Evolutionary conservation across 2,329 filamentous ascomycete genomes (phyloP).

Genomic region (Exophiala aquamarina): DNA sequence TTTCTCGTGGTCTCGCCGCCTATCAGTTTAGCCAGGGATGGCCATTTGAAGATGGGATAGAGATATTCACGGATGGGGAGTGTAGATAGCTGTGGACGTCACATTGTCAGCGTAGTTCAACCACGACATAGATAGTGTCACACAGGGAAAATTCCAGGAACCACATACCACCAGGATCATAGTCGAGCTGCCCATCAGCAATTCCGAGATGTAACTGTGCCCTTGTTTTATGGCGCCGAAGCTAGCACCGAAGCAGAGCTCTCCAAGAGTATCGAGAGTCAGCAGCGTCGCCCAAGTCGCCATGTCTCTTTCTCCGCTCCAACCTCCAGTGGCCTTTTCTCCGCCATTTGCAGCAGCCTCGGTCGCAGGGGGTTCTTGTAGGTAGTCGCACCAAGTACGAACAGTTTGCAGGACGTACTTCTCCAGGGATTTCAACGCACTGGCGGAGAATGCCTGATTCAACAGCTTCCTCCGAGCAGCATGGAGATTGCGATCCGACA

Average conservation of each 20-base stretch:
- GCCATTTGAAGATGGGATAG: constrained; percentile 8
- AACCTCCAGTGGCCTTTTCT: constrained; percentile 25
- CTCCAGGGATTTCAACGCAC: constrained; percentile 44
- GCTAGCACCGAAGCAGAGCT: constrained; percentile 40
- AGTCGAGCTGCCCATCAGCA: constrained; percentile 18
- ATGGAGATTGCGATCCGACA: constrained; percentile 14
- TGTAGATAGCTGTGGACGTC: constrained; percentile 11
- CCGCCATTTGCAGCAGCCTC: not conserved
- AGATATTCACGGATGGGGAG: constrained; percentile 13
- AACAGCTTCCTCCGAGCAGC: constrained; percentile 33
- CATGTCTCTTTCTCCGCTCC: constrained; percentile 45
- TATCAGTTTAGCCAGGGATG: not conserved
- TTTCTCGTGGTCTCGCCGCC: constrained; percentile 8
- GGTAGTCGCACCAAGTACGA: constrained; percentile 37
- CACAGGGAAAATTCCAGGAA: no score
- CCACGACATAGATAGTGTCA: no score
- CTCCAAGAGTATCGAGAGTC: constrained; percentile 54
- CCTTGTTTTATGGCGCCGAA: constrained; percentile 44
- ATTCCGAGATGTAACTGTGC: constrained; percentile 46
- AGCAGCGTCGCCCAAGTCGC: constrained; percentile 47
- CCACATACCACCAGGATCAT: constrained; percentile 10
- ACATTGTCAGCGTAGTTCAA: no score
- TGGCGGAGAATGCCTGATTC: constrained; percentile 37
- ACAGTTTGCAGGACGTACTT: constrained; percentile 46
- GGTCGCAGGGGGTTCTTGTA: constrained; percentile 11